Base-by-base conservation (phyloP, 75 land plant genomes). In the Selaginella moellendorffii region DNA sequence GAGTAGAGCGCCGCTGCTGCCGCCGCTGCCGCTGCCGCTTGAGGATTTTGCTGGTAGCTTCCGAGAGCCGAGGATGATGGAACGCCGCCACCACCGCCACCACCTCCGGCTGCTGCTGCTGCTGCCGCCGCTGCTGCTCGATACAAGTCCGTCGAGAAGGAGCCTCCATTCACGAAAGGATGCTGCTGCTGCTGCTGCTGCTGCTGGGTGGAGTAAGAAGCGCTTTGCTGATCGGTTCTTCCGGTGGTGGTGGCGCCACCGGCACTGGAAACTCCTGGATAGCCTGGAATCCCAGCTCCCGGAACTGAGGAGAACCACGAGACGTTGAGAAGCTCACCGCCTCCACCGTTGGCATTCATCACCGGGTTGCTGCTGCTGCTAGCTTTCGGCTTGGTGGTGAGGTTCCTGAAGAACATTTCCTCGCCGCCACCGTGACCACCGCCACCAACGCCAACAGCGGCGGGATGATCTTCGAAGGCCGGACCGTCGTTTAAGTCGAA, bases 401-500 rank as follows among this genome's bases (percentile, higher is more conserved):
- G 27, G 76, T 68, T 1, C 66, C 63, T 29, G 73, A 54, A 21
- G 78, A 72, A 42, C 22, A 71, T 42, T 54, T 79, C 65, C 52
- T 78, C 90, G n/a, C n/a, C n/a, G n/a, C n/a, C n/a, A n/a, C n/a
- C n/a, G n/a, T n/a, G n/a, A n/a, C n/a, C n/a, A n/a, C n/a, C n/a
- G n/a, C n/a, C n/a, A n/a, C n/a, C n/a, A n/a, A n/a, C n/a, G n/a
- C n/a, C n/a, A n/a, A n/a, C n/a, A n/a, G n/a, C n/a, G n/a, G n/a
- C n/a, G n/a, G n/a, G 53, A 0, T 27, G 31, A 60, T 92, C 96
- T 74, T 92, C 97, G 42, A 79, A 25, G 17, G 19, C 62, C 54
- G 90, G 97, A 0, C 97, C 96, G 77, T 91, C 71, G 62, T 90
- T 92, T 58, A 92, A 70, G 72, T 92, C 97, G 71, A 92, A 92